phyloP scores from a whole-genome alignment of 208 protist species.

The Trichomonas vaginalis region DNA sequence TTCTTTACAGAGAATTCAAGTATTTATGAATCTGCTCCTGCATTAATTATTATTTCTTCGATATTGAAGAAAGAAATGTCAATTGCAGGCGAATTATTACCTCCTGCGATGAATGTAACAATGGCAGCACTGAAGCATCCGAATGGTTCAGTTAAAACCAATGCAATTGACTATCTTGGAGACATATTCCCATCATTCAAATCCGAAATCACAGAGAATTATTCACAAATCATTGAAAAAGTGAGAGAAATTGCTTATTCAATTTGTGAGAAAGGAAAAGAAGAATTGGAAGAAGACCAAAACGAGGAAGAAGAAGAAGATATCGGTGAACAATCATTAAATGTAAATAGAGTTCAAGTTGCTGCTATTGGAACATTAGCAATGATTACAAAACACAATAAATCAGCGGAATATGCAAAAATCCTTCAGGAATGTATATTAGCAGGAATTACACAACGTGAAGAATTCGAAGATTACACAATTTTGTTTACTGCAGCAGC shows the following conservation, averaged over 20 bases:
- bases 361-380: neutral
- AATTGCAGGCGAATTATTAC: neutral
- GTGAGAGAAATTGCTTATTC: neutral
- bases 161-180: neutral
- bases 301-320: neutral
- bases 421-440: neutral
- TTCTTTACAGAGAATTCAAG: neutral
- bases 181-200: neutral
- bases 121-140: neutral
- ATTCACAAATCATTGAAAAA: neutral
- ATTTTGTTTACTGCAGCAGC: neutral
- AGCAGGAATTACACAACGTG: neutral
- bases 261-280: neutral
- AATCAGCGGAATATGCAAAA: neutral
- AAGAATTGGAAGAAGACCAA: neutral
- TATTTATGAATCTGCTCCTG: neutral
- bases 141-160: neutral
- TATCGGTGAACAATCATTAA: neutral
- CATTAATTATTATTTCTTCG: neutral
- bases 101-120: neutral
- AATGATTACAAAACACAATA: neutral
- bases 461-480: neutral
- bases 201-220: neutral
- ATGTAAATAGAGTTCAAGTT: neutral
- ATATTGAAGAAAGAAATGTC: neutral